phyloP scores from a whole-genome alignment of 129 eudicot genomes.

The Logfia minima region DNA sequence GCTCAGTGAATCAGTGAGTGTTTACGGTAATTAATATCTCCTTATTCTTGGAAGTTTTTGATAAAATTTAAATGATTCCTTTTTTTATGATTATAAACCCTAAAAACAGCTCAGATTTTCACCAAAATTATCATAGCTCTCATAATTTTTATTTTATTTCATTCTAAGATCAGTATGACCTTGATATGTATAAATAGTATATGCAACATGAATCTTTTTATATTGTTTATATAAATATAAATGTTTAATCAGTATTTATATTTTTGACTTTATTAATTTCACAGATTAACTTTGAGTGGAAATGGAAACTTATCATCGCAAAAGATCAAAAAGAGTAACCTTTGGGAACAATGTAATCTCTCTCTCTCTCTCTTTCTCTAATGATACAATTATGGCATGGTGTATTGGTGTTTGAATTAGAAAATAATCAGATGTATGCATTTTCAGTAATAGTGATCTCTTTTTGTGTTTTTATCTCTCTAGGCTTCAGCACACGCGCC shows the following conservation, averaged over 20 bases:
- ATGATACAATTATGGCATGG: neutral
- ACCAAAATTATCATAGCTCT: neutral
- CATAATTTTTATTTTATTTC: neutral
- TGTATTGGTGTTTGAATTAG: neutral
- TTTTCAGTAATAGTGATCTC: neutral
- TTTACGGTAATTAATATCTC: neutral
- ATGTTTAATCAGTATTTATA: neutral
- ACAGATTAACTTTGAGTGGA: neutral
- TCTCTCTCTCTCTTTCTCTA: neutral
- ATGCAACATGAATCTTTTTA: neutral
- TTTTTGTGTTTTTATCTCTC: neutral
- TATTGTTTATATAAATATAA: too few species aligned
- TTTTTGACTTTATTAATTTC: neutral
- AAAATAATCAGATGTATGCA: neutral
- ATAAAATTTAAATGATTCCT: neutral
- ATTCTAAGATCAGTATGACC: neutral
- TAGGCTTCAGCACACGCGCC: neutral
- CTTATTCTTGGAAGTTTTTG: constrained; percentile 20
- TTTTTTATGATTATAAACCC: neutral
- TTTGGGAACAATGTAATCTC: neutral
- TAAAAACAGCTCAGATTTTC: neutral
- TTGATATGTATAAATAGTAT: neutral
- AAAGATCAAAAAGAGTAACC: neutral
- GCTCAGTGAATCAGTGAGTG: neutral
- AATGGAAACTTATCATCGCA: constrained; percentile 1